Base-by-base conservation (phyloP, 2,329 filamentous ascomycete species). In the Sporothrix luriei region DNA sequence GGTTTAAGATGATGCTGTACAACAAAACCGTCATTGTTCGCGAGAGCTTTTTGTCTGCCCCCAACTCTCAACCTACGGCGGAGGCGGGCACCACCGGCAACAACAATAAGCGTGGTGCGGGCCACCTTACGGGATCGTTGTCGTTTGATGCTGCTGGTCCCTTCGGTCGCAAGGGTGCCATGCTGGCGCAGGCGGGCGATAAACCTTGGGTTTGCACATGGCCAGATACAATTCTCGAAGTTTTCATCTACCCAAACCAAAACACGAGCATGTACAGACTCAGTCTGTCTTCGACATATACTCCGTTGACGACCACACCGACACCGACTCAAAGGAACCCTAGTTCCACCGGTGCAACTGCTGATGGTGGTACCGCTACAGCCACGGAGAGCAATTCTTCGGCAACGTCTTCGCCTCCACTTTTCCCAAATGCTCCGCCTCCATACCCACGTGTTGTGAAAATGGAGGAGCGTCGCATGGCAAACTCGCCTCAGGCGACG, bases 151-250 rank as follows among this genome's bases (percentile, higher is more conserved):
- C 33, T 19, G 61, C 68, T 2, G 49, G 72, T 48, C 43, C 69
- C 72, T 78, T 80, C 65, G 78, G 81, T 69, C 77, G 79, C 14
- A 83, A 82, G 69, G 77, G 76, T 0, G 68, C 81, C 19, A 19
- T 43, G 10, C 43, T 49, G 21, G 80, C 80, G 0, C 75, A 80
- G 70, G 76, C 77, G 0, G 86, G 85, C 2, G 85, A 87, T 61
- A 83, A 78, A 70, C 83, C 84, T 0, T 88, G 86, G 86, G 80
- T 88, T 26, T 88, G 86, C 75, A 83, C 79, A 1, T 88, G 86
- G 86, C 84, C 85, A 2, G 79, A 82, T 38, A 87, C 85, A 0
- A 79, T 81, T 2, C 78, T 88, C 5, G 85, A 88, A 66, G 76
- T 87, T 3, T 87, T 87, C 73, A 84, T 88, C 52, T 88, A 87